phyloP scores from a whole-genome alignment of 148 eudicot species.

The Rhododendron williamsianum region DNA sequence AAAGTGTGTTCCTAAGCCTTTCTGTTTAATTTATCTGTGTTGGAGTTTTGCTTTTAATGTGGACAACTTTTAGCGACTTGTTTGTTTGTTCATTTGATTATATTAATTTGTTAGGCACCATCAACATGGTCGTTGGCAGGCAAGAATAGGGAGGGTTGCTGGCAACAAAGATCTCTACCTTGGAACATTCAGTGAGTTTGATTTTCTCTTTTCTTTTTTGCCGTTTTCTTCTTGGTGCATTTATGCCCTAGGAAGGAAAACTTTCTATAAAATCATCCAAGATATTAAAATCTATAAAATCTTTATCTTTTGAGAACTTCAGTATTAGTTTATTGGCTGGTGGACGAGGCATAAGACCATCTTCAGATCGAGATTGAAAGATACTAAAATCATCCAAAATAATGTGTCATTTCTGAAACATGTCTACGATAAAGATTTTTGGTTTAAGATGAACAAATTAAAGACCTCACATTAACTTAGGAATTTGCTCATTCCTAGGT shows the following conservation, averaged over 20 bases:
- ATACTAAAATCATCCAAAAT: not conserved
- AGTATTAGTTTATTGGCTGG: not conserved
- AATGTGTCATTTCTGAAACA: not conserved
- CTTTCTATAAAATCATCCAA: not conserved
- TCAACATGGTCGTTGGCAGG: slow-evolving; percentile 98
- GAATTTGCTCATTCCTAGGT: not conserved
- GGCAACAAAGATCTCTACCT: slow-evolving; percentile 95
- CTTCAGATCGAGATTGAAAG: not conserved
- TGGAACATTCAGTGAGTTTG: slow-evolving; percentile 76
- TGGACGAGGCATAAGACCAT: not conserved
- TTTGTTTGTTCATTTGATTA: not conserved
- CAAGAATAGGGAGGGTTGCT: slow-evolving; percentile 91
- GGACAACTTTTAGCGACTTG: not conserved
- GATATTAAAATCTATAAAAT: not conserved
- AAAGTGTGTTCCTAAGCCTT: too few species aligned
- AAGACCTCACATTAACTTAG: too few species aligned
- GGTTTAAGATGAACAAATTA: not conserved
- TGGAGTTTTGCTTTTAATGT: not conserved
- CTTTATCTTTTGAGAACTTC: not conserved
- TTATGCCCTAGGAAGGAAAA: not conserved
- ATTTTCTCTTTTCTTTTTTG: not conserved
- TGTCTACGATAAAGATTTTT: too few species aligned
- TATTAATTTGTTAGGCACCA: slow-evolving; percentile 55
- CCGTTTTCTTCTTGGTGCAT: not conserved
- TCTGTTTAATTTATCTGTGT: not conserved